These are phyloP conservation scores for Sphenostylis stenocarpa DNA, from an alignment of 306 rosid species.

Conservation along the genomic window DNA sequence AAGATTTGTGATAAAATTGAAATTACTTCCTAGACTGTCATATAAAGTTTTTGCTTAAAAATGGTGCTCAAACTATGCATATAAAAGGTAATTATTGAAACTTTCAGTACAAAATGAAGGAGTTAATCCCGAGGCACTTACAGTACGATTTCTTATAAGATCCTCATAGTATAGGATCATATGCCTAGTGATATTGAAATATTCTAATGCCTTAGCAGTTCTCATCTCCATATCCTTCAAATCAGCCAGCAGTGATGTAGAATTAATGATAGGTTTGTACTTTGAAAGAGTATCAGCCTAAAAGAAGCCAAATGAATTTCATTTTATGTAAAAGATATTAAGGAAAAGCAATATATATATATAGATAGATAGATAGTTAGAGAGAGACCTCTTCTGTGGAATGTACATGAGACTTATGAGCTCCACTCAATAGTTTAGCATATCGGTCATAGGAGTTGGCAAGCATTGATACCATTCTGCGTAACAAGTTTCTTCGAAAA, in stretches of 20 bases:
- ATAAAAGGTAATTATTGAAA: neutral
- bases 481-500: conserved; percentile 74
- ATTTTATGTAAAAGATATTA: neutral
- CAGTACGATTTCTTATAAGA: conserved; percentile 58
- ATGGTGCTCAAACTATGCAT: conserved; percentile 15
- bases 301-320: conserved; percentile 31
- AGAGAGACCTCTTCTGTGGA: conserved; percentile 64
- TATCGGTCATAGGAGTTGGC: conserved; percentile 87
- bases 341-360: neutral
- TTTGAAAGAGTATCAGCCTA: conserved; percentile 79
- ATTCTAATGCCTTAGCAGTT: conserved; percentile 55
- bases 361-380: too few relatives aligned
- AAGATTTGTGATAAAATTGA: neutral
- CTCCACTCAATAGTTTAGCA: conserved; percentile 87
- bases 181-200: conserved; percentile 72
- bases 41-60: neutral
- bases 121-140: conserved; percentile 42
- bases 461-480: conserved; percentile 73
- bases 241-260: conserved; percentile 52
- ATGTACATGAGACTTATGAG: conserved; percentile 95
- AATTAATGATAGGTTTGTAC: conserved; percentile 76
- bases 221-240: conserved; percentile 68
- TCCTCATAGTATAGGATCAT: conserved; percentile 83
- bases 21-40: neutral
- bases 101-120: neutral